Conservation (phyloP, 2,329 filamentous ascomycete genomes). For the Chalara sp. region DNA sequence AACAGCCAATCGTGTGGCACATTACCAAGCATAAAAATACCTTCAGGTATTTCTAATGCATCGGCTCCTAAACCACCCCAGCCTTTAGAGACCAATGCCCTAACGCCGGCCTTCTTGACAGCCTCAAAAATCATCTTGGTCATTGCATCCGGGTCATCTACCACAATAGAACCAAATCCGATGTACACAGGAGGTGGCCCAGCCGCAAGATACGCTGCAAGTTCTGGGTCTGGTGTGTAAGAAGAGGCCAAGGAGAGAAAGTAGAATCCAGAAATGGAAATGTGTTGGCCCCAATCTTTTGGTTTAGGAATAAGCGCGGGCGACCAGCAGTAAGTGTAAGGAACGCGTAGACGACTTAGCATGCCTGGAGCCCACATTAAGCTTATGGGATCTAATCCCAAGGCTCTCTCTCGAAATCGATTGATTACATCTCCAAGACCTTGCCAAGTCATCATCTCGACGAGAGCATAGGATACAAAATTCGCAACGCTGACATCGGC, state of each 20-base stretch:
- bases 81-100: constrained; percentile 78
- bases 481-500: constrained; percentile 58
- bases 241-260: constrained; percentile 63
- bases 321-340: constrained; percentile 91
- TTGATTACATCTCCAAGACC: constrained; percentile 87
- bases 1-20: constrained; percentile 89
- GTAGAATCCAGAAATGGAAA: constrained; percentile 70
- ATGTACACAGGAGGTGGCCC: constrained; percentile 74
- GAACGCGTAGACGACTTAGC: constrained; percentile 66
- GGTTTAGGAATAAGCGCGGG: constrained; percentile 74
- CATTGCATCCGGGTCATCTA: constrained; percentile 66
- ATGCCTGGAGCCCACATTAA: constrained; percentile 79
- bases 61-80: constrained; percentile 82
- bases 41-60: constrained; percentile 60
- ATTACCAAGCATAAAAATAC: constrained; percentile 78
- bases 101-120: constrained; percentile 56
- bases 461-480: constrained; percentile 60
- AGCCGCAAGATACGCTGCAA: constrained; percentile 58
- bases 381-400: constrained; percentile 72
- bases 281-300: constrained; percentile 65
- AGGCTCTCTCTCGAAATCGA: constrained; percentile 66
- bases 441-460: constrained; percentile 71
- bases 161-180: constrained; percentile 77
- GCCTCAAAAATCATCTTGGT: constrained; percentile 69
- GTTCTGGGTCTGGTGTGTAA: constrained; percentile 58